Conservation (phyloP, 2,329 filamentous ascomycete genomes). For the Pestalotiopsis fici region DNA sequence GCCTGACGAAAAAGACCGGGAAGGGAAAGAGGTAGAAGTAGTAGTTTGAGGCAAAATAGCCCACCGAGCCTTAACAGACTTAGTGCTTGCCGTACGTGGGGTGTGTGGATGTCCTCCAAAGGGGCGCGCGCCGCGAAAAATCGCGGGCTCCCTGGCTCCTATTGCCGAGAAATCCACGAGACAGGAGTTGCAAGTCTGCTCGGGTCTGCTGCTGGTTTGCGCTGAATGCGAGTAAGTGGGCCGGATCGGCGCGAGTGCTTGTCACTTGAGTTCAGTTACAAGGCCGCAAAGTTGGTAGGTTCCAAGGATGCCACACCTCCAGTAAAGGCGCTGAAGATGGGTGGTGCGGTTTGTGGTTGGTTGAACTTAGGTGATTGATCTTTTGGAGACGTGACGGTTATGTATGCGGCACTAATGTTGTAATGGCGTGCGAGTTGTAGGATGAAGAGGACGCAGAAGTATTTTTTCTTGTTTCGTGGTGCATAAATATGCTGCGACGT, state of each 20-base stretch:
- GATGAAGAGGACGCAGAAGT: neutral
- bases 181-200: neutral
- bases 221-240: neutral
- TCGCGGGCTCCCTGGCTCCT: neutral
- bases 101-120: neutral
- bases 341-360: neutral
- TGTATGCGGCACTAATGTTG: neutral
- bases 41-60: neutral
- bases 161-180: conserved; percentile 6
- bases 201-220: neutral
- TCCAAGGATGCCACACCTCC: no score
- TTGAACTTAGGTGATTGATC: neutral
- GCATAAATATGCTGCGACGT: neutral
- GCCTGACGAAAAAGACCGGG: neutral
- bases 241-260: neutral
- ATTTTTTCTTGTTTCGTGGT: no score
- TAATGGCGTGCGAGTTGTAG: neutral
- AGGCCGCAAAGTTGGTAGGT: no score
- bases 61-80: neutral
- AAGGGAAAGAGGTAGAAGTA: neutral
- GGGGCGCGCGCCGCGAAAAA: neutral
- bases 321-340: neutral
- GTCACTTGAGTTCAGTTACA: no score
- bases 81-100: neutral
- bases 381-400: neutral